Base-by-base conservation (phyloP, 768 basidiomycete genomes). In the Chalciporus chontae region DNA sequence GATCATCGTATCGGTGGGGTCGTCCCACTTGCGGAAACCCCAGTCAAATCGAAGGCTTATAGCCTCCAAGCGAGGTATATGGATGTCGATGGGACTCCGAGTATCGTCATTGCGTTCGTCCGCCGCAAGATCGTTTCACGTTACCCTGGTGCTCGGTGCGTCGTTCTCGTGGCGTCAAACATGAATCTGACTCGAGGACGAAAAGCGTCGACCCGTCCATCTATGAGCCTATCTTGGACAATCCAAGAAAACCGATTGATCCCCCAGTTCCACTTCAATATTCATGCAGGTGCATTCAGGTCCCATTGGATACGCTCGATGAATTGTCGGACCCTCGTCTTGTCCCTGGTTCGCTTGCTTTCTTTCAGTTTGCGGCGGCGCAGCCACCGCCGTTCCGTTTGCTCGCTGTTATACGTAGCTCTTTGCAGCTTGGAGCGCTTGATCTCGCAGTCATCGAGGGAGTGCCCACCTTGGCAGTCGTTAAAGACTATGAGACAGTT, bases 51-150 rank as follows among this genome's bases (percentile, higher is more conserved):
- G 31, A 83, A 79, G 61, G 82, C 79, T 0, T 84, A 77, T 57
- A 69, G 76, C 43, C 53, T 88, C 3, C 74, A 78, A 54, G 85
- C 82, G 21, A 80, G 78, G 58, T 86, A 84, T 55, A 76, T 81
- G 73, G 70, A 68, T 18, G 66, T 73, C 39, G 60, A 64, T 60
- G 54, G 75, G 51, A 43, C 60, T 55, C 58, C 69, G 59, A 83
- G 80, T 7, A 78, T 87, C 36, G 74, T 80, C 64, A 77, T 87
- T 19, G 75, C 78, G 0, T 84, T 75, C 59, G 61, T 75, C 3
- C 69, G 74, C 9, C 67, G 79, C 40, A 70, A 72, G 42, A 58
- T 57, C 14, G 47, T 49, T 26, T 50, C 59, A 7, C 57, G 61
- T 3, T 45, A 51, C 40, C 53, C 11, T 15, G 40, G 40, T 40